Evolutionary conservation across 305 asterid species (phyloP).

Genomic region (Euphrasia arctica): DNA sequence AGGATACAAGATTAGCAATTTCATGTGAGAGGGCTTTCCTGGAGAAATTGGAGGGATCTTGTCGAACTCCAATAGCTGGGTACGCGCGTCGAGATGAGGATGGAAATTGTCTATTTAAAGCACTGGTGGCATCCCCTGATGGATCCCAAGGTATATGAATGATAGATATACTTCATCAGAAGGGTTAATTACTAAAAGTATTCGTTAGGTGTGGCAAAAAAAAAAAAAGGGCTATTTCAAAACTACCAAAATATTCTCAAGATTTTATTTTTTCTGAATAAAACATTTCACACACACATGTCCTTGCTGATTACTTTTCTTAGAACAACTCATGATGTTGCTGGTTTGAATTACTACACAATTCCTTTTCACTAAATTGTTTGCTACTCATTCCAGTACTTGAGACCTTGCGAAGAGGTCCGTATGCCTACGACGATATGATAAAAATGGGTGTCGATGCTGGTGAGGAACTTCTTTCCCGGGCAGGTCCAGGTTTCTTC

Average conservation of each 20-base stretch:
- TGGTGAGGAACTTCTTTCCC: constrained; percentile 84
- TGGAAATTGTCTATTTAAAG: constrained; percentile 76
- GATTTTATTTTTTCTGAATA: background rate
- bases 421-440: constrained; percentile 70
- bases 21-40: constrained; percentile 90
- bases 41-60: constrained; percentile 77
- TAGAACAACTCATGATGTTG: background rate
- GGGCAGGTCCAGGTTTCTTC: constrained; percentile 85
- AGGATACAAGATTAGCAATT: constrained; percentile 88
- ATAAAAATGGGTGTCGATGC: constrained; percentile 84
- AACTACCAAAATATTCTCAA: background rate
- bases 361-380: constrained; percentile 1
- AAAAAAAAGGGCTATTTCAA: background rate
- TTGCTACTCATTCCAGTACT: constrained; percentile 37
- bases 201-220: background rate
- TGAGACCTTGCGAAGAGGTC: constrained; percentile 82
- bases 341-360: background rate
- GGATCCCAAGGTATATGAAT: constrained; percentile 45
- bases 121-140: constrained; percentile 90
- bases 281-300: too few species aligned
- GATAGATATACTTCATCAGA: background rate
- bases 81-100: constrained; percentile 67
- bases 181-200: background rate
- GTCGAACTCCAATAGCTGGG: constrained; percentile 91
- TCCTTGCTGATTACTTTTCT: background rate